Evolutionary conservation across 306 rosid species (phyloP), one percentile per base, ranked within the genome.

Genomic region (Vicia villosa): DNA sequence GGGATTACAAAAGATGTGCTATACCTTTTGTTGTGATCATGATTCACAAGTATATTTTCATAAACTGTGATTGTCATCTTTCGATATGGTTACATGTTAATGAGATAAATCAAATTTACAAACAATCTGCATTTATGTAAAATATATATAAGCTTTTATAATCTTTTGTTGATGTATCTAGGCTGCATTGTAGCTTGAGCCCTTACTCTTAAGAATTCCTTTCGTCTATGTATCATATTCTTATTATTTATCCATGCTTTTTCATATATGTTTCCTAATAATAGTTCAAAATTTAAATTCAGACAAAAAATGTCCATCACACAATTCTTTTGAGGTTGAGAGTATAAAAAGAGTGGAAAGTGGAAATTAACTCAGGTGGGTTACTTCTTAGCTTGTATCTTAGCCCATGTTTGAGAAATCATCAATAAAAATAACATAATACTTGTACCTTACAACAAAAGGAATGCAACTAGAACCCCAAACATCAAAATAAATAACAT

Each of bases 231-330:
- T 34, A 36, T 16, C 26, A n/a, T 10, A 32, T 16, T 32, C 24
- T 34, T 59, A 34, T 59, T 20, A 34, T 5, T 43, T 9, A 5
- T 16, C 15, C 45, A 15, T 58, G 45, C 4, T 59, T n/a, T n/a
- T n/a, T 59, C 24, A 58, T 60, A 60, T 13, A n/a, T 41, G 66
- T 17, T 51, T 38, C 4, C 46, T 11, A 45, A 15, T 15, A 8
- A 15, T 55, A 68, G 63, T 55, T 70, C 60, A 40, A 63, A 77
- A 55, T 54, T 54, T 63, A 30, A 32, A 70, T 54, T 16, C 21
- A 54, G 26, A 32, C n/a, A 38, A 49, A 59, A 38, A 14, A 19
- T 30, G 66, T 42, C 5, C 26, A 10, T 40, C n/a, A 30, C 54
- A 5, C 32, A 20, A 12, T 77, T 62, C 14, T 76, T 41, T 75